Percentiles rank a stretch among this genome's conserved stretches.
These are phyloP conservation scores for Fusarium sp. DNA, from an alignment of 2,329 filamentous ascomycete genomes.

Conservation along the genomic window DNA sequence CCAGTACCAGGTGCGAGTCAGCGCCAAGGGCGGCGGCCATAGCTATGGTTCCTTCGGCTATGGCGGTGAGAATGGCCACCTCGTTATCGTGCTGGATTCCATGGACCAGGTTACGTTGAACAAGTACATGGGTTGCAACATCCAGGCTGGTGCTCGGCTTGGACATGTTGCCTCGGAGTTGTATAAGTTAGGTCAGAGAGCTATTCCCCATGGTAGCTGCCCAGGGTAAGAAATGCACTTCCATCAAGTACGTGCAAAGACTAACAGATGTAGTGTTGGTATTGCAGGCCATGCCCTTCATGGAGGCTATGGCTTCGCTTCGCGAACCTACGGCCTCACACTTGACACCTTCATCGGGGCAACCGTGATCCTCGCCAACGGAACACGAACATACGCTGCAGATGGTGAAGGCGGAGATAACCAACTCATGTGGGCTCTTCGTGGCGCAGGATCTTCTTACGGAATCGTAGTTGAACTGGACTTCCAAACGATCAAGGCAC, in stretches of 20 bases:
- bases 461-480: slow-evolving; percentile 45
- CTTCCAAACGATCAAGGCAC: slow-evolving; percentile 41
- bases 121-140: slow-evolving; percentile 26
- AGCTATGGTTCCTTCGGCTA: slow-evolving; percentile 61
- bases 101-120: slow-evolving; percentile 48
- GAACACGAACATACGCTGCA: slow-evolving; percentile 36
- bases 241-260: accelerated
- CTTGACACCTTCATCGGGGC: slow-evolving; percentile 44
- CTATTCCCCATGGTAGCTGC: slow-evolving; percentile 62
- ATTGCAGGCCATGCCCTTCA: slow-evolving; percentile 43
- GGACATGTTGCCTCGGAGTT: slow-evolving; percentile 57
- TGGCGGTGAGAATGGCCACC: slow-evolving; percentile 52
- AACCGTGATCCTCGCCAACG: slow-evolving; percentile 43
- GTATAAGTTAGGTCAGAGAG: slow-evolving; percentile 50
- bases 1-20: slow-evolving; percentile 55
- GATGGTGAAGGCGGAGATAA: slow-evolving; percentile 24
- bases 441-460: slow-evolving; percentile 46
- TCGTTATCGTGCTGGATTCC: slow-evolving; percentile 53
- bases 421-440: slow-evolving; percentile 46
- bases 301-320: slow-evolving; percentile 46
- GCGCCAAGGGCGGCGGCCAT: slow-evolving; percentile 62
- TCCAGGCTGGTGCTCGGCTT: slow-evolving; percentile 58
- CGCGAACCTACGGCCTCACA: slow-evolving; percentile 42
- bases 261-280: slow-evolving; percentile 39
- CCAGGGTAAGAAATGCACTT: slow-evolving; percentile 51